Evolutionary conservation across 768 basidiomycete genomes (phyloP).

Genomic region (Russula lepida): DNA sequence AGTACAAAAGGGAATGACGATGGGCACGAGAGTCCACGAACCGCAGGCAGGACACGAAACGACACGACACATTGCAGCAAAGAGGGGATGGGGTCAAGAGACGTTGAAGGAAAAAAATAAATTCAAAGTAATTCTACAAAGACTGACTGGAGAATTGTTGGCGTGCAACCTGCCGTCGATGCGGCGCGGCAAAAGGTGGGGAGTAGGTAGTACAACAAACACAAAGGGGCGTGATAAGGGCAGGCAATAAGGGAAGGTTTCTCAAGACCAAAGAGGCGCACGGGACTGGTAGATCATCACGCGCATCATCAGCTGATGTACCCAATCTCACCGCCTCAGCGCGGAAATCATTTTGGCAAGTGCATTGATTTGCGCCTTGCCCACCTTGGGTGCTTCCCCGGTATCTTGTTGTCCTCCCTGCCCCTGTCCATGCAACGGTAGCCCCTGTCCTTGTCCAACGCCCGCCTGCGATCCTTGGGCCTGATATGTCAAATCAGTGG

Average conservation of each 20-base stretch:
- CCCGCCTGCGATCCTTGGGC: not conserved
- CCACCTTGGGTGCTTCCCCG: slow-evolving; percentile 62
- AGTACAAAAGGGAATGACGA: not conserved
- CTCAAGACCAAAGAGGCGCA: no score
- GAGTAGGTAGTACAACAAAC: not conserved
- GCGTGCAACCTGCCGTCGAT: not conserved
- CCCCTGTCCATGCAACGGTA: not conserved
- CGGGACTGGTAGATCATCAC: no score
- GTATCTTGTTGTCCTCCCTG: slow-evolving; percentile 27
- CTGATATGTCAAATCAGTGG: slow-evolving; percentile 47
- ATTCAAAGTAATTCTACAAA: not conserved
- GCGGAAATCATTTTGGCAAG: slow-evolving; percentile 89
- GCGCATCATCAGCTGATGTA: not conserved
- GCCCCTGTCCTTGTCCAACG: slow-evolving; percentile 1
- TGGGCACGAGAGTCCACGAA: not conserved
- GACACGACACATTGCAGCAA: not conserved
- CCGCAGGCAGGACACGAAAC: not conserved
- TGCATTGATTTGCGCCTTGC: slow-evolving; percentile 84
- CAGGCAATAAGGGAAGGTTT: not conserved
- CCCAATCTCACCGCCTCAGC: slow-evolving; percentile 44
- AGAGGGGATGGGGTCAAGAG: not conserved
- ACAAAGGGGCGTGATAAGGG: not conserved
- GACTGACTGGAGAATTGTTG: not conserved
- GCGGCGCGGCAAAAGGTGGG: not conserved
- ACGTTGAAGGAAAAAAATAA: not conserved